A percentile compares a stretch with the other conserved stretches of the same genome.
These are phyloP conservation scores for Samsoniella hepiali DNA, from an alignment of 2,329 filamentous ascomycete genomes.

Conservation along the genomic window DNA sequence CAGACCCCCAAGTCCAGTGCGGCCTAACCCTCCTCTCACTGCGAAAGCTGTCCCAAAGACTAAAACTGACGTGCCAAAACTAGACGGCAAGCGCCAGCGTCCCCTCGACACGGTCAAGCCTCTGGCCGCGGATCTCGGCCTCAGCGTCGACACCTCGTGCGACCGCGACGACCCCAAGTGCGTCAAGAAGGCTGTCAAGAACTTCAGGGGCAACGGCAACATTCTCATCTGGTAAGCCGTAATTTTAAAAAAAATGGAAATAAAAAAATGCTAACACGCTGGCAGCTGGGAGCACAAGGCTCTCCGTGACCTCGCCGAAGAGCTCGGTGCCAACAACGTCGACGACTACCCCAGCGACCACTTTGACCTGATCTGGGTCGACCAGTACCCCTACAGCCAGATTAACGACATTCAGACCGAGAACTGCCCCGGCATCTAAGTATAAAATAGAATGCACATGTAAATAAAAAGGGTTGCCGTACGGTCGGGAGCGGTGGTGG, in stretches of 20 bases:
- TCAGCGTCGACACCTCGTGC: slow-evolving; percentile 54
- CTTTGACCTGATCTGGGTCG: slow-evolving; percentile 57
- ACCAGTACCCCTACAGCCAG: slow-evolving; percentile 46
- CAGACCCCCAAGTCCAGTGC: slow-evolving; percentile 48
- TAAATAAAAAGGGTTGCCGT: neutral
- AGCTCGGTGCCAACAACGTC: slow-evolving; percentile 48
- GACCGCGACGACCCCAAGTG: slow-evolving; percentile 54
- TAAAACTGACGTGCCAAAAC: neutral
- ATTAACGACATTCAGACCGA: slow-evolving; percentile 48
- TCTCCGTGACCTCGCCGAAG: slow-evolving; percentile 49
- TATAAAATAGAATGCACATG: neutral
- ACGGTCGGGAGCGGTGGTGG: no score
- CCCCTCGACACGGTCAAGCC: slow-evolving; percentile 57
- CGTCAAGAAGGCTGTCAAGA: slow-evolving; percentile 47
- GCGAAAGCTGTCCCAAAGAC: no score
- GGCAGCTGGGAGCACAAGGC: slow-evolving; percentile 56
- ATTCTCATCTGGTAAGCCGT: slow-evolving; percentile 51
- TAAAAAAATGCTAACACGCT: neutral
- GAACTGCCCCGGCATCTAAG: slow-evolving; percentile 44
- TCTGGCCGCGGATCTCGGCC: slow-evolving; percentile 51
- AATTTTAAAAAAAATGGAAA: no score
- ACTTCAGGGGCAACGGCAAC: slow-evolving; percentile 49
- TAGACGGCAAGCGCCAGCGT: slow-evolving; percentile 48
- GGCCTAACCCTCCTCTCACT: neutral
- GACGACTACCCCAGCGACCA: slow-evolving; percentile 48